Evolutionary conservation across 208 protist species (phyloP).

Genomic region (Herpetomonas samuelpessoai): DNA sequence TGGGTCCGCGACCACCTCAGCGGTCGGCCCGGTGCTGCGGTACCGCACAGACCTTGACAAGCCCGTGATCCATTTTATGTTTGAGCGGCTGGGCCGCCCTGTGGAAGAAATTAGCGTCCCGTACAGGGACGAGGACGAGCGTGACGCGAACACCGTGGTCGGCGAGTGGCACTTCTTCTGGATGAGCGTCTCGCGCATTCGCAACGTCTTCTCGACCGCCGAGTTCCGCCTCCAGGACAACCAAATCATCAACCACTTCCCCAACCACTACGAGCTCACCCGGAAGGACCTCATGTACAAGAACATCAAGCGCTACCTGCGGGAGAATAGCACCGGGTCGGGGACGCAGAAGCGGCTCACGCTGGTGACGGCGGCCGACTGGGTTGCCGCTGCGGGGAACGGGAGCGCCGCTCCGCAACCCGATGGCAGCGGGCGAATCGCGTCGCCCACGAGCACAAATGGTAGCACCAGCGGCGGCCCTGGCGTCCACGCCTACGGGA

Average conservation of each 20-base stretch:
- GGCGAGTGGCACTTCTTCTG: conserved; percentile 92
- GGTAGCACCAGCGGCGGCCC: background rate
- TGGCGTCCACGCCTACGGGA: background rate
- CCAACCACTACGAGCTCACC: conserved; percentile 97
- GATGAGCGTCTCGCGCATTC: conserved; percentile 79
- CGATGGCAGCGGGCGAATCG: background rate
- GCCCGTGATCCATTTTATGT: conserved; percentile 82
- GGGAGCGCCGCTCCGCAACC: background rate
- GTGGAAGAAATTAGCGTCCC: conserved; percentile 47
- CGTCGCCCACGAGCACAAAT: background rate
- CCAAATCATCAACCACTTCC: conserved; percentile 97
- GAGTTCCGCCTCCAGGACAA: conserved; percentile 75
- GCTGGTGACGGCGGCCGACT: conserved; percentile 39
- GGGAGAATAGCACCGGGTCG: conserved; percentile 24
- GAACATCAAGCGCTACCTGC: conserved; percentile 93
- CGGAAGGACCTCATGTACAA: conserved; percentile 97
- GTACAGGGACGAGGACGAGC: conserved; percentile 29
- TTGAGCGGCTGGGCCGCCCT: conserved; percentile 34
- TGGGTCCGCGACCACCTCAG: conserved; percentile 3
- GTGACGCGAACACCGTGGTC: conserved; percentile 29
- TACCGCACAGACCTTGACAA: conserved; percentile 87
- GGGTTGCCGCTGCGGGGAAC: conserved; percentile 30
- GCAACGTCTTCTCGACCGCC: conserved; percentile 58
- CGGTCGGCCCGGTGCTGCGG: conserved; percentile 27
- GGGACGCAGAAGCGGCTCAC: conserved; percentile 30